These are phyloP conservation scores for Diaporthe sp. DNA, from an alignment of 2,329 filamentous ascomycete species.

Conservation along the genomic window DNA sequence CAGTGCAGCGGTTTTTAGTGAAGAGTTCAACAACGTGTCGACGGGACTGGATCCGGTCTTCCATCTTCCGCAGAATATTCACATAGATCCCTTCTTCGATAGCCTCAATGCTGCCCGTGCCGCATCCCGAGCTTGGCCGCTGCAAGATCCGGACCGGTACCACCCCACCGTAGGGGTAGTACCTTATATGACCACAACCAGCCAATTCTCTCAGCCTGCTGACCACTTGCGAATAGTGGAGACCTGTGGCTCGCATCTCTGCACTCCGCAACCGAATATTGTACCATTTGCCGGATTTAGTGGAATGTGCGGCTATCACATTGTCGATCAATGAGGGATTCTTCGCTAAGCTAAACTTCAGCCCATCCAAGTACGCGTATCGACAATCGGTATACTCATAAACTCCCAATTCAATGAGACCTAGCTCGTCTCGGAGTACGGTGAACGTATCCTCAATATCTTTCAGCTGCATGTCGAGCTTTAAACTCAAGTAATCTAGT, in stretches of 20 bases:
- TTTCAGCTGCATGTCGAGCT: neutral
- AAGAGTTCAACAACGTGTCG: neutral
- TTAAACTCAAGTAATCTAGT: neutral
- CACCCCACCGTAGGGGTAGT: no score
- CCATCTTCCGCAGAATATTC: fast-evolving
- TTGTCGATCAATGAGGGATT: neutral
- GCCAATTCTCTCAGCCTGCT: neutral
- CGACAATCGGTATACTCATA: neutral
- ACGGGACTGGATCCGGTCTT: neutral
- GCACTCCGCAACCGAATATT: neutral
- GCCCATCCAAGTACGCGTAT: neutral
- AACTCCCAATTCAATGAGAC: neutral
- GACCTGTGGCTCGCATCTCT: neutral
- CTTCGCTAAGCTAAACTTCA: no score
- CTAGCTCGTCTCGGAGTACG: neutral
- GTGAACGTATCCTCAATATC: neutral
- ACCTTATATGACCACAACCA: neutral
- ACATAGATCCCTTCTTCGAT: neutral
- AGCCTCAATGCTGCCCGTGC: neutral
- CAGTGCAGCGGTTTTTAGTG: neutral
- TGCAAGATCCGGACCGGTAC: neutral
- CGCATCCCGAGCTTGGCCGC: neutral
- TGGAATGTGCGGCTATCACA: neutral
- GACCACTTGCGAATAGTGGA: neutral
- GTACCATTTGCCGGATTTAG: neutral